Base-by-base conservation (phyloP, 441 rosid genomes). In the Populus hybrid region DNA sequence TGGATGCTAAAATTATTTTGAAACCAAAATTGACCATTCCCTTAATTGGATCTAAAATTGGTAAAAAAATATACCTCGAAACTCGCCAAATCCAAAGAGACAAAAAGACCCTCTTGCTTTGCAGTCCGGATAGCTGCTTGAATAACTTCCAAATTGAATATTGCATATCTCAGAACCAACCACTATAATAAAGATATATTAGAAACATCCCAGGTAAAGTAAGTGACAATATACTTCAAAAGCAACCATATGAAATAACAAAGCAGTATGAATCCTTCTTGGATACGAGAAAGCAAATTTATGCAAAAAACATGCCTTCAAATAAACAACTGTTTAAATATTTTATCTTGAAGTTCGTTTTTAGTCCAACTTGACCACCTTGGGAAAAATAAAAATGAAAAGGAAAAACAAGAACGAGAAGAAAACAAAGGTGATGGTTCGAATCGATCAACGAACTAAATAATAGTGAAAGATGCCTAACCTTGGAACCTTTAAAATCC, bases 21-120 rank as follows among this genome's bases (percentile, higher is more conserved):
- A 50, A 50, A 16, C 20, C 45, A 9, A 38, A 38, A 38, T 38
- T 38, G 12, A 38, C 45, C 45, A 38, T 38, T 38, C 45, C 45
- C 45, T 38, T 9, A 9, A 38, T 38, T 2, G 45, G 3, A 38
- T 38, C 45, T 38, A 50, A 50, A 50, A 50, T 26, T 14, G n/a
- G 33, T 69, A 64, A 33, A 31, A 14, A 68, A 10, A n/a, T 23
- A 71, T 83, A 94, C 99, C 99, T 95, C 99, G 83, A 95, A 95
- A 85, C 99, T 93, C 53, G 98, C 99, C 83, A 93, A 90, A 87
- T 95, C 99, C 92, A 95, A 80, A 23, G 99, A 93, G 75, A 92
- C 87, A 56, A 74, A 86, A 73, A 95, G 87, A 74, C 93, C 97
- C 81, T 93, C 95, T 85, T 87, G 90, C 86, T 92, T 94, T 83